phyloP scores from a whole-genome alignment of 2,329 filamentous ascomycete species.

The Venturiaceae sp. region DNA sequence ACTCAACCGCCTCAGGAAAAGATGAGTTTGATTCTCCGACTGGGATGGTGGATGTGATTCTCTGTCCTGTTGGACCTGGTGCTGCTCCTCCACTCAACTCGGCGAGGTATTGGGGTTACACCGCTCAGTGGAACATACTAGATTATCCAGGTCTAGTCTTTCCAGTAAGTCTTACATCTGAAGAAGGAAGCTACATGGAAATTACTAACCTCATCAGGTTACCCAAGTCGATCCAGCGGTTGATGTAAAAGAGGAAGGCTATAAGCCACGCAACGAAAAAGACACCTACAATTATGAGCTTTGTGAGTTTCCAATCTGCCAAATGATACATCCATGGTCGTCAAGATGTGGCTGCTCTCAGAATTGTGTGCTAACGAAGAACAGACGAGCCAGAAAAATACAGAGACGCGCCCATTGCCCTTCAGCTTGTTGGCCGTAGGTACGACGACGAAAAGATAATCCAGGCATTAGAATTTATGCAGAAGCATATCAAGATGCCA shows the following conservation, averaged over 20 bases:
- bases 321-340: too few species aligned
- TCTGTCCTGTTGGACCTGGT: conserved; percentile 49
- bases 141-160: conserved; percentile 57
- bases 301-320: conserved; percentile 24
- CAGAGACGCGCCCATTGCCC: conserved; percentile 37
- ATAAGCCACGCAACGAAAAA: conserved; percentile 31
- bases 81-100: conserved; percentile 44
- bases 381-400: conserved; percentile 36
- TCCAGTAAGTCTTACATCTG: conserved; percentile 33
- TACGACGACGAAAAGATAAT: conserved; percentile 47
- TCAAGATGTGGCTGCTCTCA: too few species aligned
- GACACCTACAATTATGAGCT: conserved; percentile 39
- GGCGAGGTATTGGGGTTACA: conserved; percentile 55
- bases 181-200: not conserved
- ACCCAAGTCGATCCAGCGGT: conserved; percentile 28
- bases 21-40: conserved; percentile 11
- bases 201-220: conserved; percentile 10
- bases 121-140: conserved; percentile 57
- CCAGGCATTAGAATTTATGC: conserved; percentile 26
- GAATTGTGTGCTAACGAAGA: conserved; percentile 4
- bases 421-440: conserved; percentile 45
- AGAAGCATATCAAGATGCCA: conserved; percentile 10
- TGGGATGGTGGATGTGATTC: conserved; percentile 47
- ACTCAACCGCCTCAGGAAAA: conserved; percentile 24
- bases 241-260: conserved; percentile 29